These are phyloP conservation scores for Rhodotorula mucilaginosa DNA, from an alignment of 1,284 basidiomycete species.

Conservation along the genomic window DNA sequence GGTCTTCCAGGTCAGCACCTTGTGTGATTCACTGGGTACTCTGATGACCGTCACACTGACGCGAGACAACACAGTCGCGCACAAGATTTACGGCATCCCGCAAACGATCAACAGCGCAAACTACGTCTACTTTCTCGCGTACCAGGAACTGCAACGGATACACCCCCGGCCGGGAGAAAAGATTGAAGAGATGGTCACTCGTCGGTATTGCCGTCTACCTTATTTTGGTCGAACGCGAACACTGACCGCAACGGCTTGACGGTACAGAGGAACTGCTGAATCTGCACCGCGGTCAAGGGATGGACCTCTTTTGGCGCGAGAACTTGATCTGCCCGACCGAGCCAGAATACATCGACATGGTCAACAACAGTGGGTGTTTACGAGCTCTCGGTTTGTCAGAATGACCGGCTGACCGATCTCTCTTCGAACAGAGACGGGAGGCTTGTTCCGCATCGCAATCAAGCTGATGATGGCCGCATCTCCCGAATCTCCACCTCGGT, in stretches of 20 bases:
- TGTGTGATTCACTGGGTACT: not conserved
- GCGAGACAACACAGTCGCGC: constrained; percentile 62
- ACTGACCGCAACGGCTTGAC: constrained; percentile 49
- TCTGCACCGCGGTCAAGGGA: constrained; percentile 90
- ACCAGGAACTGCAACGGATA: constrained; percentile 61
- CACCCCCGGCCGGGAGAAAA: constrained; percentile 28
- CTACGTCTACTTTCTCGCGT: constrained; percentile 91
- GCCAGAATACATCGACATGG: constrained; percentile 92
- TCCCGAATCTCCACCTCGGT: constrained; percentile 50
- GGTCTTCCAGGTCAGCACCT: constrained; percentile 67
- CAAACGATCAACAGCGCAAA: constrained; percentile 98
- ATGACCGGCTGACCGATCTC: not conserved
- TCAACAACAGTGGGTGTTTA: constrained; percentile 76
- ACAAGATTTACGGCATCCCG: constrained; percentile 92
- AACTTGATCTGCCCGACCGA: constrained; percentile 88
- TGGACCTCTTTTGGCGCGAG: constrained; percentile 94
- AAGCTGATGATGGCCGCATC: constrained; percentile 91
- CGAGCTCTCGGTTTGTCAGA: not conserved
- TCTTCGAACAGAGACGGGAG: constrained; percentile 77
- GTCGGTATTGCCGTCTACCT: constrained; percentile 19
- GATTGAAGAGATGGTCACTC: constrained; percentile 45
- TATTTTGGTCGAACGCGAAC: constrained; percentile 47
- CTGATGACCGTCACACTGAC: not conserved
- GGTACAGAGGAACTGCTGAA: constrained; percentile 74
- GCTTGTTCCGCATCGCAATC: constrained; percentile 84